A percentile compares a stretch with the other conserved stretches of the same genome.
Conservation (phyloP, 2,329 filamentous ascomycete species). For the Fusarium acutatum region DNA sequence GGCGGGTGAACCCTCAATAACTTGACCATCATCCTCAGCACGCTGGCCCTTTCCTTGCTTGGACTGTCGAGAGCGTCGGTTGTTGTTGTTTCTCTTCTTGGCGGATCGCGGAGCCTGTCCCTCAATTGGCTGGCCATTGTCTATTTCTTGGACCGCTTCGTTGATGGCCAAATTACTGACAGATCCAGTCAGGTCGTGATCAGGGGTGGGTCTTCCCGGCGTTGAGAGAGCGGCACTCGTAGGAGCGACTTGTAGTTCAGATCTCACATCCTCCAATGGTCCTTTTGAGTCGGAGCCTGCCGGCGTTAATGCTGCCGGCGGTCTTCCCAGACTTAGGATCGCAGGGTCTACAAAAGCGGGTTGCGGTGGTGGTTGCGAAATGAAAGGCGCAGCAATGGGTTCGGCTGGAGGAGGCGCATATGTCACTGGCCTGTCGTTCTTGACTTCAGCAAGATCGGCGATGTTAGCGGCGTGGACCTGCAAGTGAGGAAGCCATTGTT, state of each 20-base stretch:
- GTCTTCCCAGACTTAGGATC: conserved; percentile 74
- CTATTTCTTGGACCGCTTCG: conserved; percentile 18
- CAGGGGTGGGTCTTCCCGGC: conserved; percentile 28
- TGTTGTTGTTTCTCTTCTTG: conserved; percentile 47
- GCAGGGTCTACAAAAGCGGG: conserved; percentile 79
- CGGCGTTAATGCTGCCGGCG: conserved; percentile 45
- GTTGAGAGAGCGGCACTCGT: conserved; percentile 19
- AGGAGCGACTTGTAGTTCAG: conserved; percentile 24
- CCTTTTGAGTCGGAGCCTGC: conserved; percentile 34
- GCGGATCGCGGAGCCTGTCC: conserved; percentile 36
- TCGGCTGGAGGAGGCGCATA: conserved; percentile 39
- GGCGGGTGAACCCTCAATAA: conserved; percentile 36
- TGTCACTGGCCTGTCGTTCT: conserved; percentile 43
- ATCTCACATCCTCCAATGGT: conserved; percentile 13
- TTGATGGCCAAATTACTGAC: conserved; percentile 39
- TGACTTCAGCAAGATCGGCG: conserved; percentile 54
- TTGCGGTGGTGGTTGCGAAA: conserved; percentile 44
- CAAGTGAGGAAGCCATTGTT: conserved; percentile 52
- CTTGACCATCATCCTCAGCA: conserved; percentile 39
- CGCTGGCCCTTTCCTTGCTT: conserved; percentile 45
- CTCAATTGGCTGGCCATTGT: conserved; percentile 31
- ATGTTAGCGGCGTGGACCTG: conserved; percentile 59
- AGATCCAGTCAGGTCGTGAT: conserved; percentile 40
- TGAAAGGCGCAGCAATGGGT: conserved; percentile 37
- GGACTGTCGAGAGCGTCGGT: conserved; percentile 43